Conservation (phyloP, 2,329 filamentous ascomycete species). For the Fusarium compactum region DNA sequence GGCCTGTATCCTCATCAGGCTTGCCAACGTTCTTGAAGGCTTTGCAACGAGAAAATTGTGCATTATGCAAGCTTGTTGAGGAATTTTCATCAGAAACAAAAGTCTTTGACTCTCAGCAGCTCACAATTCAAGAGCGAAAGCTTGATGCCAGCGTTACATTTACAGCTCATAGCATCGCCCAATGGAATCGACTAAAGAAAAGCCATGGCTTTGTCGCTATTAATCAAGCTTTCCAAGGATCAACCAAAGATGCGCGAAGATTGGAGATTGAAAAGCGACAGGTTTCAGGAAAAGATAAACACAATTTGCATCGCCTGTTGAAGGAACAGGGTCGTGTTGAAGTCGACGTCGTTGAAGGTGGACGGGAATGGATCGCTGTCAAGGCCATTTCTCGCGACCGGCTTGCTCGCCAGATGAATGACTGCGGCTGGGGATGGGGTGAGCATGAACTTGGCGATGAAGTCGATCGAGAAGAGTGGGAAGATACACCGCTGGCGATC, state of each 20-base stretch:
- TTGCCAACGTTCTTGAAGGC: slow-evolving; percentile 27
- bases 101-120: slow-evolving; percentile 9
- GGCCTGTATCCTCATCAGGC: slow-evolving; percentile 28
- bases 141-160: slow-evolving; percentile 45
- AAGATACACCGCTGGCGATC: slow-evolving; percentile 51
- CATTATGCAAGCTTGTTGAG: slow-evolving; percentile 16
- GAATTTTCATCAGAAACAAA: slow-evolving; percentile 21
- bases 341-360: slow-evolving; percentile 54
- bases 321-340: slow-evolving; percentile 52
- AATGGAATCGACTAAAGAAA: slow-evolving; percentile 52
- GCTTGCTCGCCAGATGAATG: slow-evolving; percentile 56
- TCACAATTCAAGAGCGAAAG: slow-evolving; percentile 26
- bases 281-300: slow-evolving; percentile 44
- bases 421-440: slow-evolving; percentile 58
- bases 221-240: slow-evolving; percentile 52
- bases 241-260: slow-evolving; percentile 44
- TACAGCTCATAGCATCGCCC: slow-evolving; percentile 38
- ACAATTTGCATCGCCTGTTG: slow-evolving; percentile 49
- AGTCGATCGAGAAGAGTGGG: slow-evolving; percentile 52
- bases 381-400: slow-evolving; percentile 50
- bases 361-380: slow-evolving; percentile 52
- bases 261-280: slow-evolving; percentile 41
- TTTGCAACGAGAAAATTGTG: slow-evolving; percentile 27
- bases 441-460: slow-evolving; percentile 49
- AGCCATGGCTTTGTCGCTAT: slow-evolving; percentile 49